Evolutionary conservation across 1,139 yeast species (phyloP).

Genomic region (Taiozyma sp.): DNA sequence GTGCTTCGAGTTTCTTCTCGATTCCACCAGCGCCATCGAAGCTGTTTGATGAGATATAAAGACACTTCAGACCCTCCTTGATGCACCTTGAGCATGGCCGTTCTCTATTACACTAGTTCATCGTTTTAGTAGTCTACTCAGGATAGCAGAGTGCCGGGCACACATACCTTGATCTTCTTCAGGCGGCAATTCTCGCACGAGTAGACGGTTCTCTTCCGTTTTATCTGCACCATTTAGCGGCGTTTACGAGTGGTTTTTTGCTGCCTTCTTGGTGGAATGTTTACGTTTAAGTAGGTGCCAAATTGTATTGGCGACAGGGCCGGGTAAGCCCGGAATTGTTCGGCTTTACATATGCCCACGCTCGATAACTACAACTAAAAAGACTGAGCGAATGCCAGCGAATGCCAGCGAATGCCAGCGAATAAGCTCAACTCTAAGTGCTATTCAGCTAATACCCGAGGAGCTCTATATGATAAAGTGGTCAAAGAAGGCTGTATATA

Average conservation of each 20-base stretch:
- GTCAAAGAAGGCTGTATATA: too few species aligned
- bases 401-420: too few species aligned
- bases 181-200: slow-evolving; percentile 8
- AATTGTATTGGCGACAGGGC: background rate
- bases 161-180: slow-evolving; percentile 4
- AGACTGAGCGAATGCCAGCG: too few species aligned
- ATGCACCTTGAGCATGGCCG: slow-evolving; percentile 1
- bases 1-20: background rate
- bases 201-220: slow-evolving; percentile 6
- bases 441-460: too few species aligned
- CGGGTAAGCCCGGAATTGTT: background rate
- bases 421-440: too few species aligned
- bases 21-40: background rate
- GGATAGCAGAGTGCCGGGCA: background rate
- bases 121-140: background rate
- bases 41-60: background rate
- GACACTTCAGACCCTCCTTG: background rate
- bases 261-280: background rate
- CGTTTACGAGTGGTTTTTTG: background rate
- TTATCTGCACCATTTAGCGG: background rate
- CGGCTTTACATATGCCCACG: background rate
- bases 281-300: background rate
- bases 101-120: slow-evolving; percentile 2
- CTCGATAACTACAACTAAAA: too few species aligned
- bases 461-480: too few species aligned